A percentile compares a stretch with the other conserved stretches of the same genome.
Evolutionary conservation across 2,329 filamentous ascomycete species (phyloP).

Genomic region (Aspergillus sclerotialis): DNA sequence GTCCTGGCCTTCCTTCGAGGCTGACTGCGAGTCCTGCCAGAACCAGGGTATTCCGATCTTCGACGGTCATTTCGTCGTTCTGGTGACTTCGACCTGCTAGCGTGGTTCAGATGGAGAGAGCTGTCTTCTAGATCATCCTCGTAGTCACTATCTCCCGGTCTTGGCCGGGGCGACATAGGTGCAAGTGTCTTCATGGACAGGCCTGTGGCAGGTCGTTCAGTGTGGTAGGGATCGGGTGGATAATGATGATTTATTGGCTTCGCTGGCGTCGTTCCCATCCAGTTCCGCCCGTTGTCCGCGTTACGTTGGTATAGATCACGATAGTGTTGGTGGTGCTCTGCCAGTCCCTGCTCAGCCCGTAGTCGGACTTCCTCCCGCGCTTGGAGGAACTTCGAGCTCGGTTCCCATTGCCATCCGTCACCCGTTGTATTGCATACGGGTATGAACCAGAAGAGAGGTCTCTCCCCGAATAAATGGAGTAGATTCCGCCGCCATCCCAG

Average conservation of each 20-base stretch:
- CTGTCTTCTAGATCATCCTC: slow-evolving; percentile 22
- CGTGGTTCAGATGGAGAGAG: background rate
- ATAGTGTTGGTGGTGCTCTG: slow-evolving; percentile 25
- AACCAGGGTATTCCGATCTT: background rate
- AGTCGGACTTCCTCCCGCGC: slow-evolving; percentile 38
- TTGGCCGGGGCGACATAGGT: slow-evolving; percentile 31
- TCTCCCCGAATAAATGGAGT: slow-evolving; percentile 70
- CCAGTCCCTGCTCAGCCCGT: slow-evolving; percentile 22
- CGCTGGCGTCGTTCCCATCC: slow-evolving; percentile 13
- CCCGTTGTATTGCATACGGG: slow-evolving; percentile 81
- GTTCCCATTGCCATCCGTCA: slow-evolving; percentile 92
- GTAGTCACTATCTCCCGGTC: slow-evolving; percentile 28
- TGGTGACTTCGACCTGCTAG: background rate
- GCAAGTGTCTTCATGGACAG: slow-evolving; percentile 38
- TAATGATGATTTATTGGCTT: slow-evolving; percentile 15
- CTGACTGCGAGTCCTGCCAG: background rate
- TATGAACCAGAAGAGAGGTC: slow-evolving; percentile 65
- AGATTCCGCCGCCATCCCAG: slow-evolving; percentile 78
- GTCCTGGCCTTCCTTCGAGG: background rate
- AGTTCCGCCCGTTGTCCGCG: slow-evolving; percentile 22
- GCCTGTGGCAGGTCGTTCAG: slow-evolving; percentile 31
- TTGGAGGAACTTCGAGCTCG: slow-evolving; percentile 69
- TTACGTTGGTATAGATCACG: slow-evolving; percentile 30
- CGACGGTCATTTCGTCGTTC: background rate
- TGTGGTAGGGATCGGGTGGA: slow-evolving; percentile 9